Evolutionary conservation across 176 grass and related monocot genomes (phyloP).

Genomic region (Paspalum vaginatum): DNA sequence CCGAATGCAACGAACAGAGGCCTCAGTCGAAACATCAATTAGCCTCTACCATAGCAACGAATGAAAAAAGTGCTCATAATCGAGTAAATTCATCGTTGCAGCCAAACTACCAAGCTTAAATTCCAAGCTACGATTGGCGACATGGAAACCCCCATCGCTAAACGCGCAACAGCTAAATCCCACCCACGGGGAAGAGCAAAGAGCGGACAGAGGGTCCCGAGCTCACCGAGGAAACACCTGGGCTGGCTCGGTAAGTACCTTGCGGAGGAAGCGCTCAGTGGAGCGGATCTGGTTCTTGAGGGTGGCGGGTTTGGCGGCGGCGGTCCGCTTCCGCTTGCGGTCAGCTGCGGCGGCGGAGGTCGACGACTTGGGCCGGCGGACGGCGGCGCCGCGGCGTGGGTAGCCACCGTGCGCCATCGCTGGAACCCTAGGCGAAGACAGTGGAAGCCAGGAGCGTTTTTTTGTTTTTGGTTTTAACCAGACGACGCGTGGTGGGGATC

Average conservation of each 20-base stretch:
- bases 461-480: no score
- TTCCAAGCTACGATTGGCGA: neutral
- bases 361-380: slow-evolving; percentile 50
- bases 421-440: slow-evolving; percentile 50
- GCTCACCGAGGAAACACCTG: neutral
- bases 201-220: neutral
- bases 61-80: neutral
- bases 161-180: slow-evolving; percentile 14
- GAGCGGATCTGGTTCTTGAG: slow-evolving; percentile 98
- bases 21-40: slow-evolving; percentile 1
- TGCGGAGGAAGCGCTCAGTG: slow-evolving; percentile 88
- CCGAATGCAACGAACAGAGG: neutral
- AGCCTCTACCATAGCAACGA: neutral
- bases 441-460: neutral
- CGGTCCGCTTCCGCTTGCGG: slow-evolving; percentile 60
- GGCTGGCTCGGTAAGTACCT: slow-evolving; percentile 50
- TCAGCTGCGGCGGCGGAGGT: slow-evolving; percentile 36
- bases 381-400: slow-evolving; percentile 51
- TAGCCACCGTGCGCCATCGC: slow-evolving; percentile 84
- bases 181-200: neutral
- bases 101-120: neutral
- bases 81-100: slow-evolving; percentile 4
- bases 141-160: neutral
- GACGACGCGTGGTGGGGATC: neutral
- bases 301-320: slow-evolving; percentile 58